phyloP scores from a whole-genome alignment of 768 basidiomycete species.

The Boletellus ananiceps region DNA sequence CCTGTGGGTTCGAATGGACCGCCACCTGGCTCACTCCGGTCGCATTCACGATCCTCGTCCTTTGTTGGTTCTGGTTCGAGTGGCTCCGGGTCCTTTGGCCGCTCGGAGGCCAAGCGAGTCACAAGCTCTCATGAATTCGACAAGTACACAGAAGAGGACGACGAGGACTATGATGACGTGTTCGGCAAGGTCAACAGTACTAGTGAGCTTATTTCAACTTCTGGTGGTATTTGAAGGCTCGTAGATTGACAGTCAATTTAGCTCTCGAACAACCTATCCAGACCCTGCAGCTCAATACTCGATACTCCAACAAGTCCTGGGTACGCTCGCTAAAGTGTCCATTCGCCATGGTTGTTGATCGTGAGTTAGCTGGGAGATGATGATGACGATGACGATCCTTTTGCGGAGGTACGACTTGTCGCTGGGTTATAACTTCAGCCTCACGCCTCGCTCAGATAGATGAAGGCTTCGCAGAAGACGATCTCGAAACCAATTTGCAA shows the following conservation, averaged over 20 bases:
- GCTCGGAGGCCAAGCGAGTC: conserved; percentile 54
- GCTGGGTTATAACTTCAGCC: conserved; percentile 1
- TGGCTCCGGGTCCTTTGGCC: conserved; percentile 55
- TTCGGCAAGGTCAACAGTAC: conserved; percentile 75
- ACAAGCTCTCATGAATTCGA: conserved; percentile 62
- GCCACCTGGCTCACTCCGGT: conserved; percentile 27
- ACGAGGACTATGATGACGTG: conserved; percentile 92
- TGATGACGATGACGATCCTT: conserved; percentile 92
- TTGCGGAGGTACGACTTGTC: conserved; percentile 66
- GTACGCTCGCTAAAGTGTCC: conserved; percentile 35
- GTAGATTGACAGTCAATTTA: conserved; percentile 27
- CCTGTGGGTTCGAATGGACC: conserved; percentile 33
- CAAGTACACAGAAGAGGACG: conserved; percentile 86
- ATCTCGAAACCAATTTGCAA: conserved; percentile 86
- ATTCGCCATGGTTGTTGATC: not conserved
- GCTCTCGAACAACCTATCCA: conserved; percentile 58
- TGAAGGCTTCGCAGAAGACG: conserved; percentile 88
- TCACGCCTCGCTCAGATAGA: conserved; percentile 57
- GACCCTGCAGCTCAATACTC: conserved; percentile 79
- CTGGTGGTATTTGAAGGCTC: not conserved
- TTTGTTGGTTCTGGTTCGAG: conserved; percentile 40
- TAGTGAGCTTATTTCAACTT: conserved; percentile 42
- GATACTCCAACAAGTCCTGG: conserved; percentile 89
- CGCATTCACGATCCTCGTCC: conserved; percentile 60
- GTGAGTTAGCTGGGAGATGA: conserved; percentile 66